Evolutionary conservation across 2,329 filamentous ascomycete genomes (phyloP).

Genomic region (Fusarium dlaminii): DNA sequence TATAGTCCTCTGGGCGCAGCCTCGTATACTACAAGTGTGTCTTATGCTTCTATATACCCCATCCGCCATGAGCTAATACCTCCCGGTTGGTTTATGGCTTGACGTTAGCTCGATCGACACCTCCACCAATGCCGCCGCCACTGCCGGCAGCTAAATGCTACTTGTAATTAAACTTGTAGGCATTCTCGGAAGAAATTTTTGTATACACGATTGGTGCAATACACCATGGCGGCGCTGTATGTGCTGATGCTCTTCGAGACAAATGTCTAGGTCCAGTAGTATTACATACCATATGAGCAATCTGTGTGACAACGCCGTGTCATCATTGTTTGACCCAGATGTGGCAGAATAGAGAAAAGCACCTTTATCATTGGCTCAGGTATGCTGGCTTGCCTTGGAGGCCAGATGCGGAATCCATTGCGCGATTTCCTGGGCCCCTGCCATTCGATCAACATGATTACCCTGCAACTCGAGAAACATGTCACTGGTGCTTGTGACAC

Average conservation of each 20-base stretch:
- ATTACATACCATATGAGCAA: not conserved
- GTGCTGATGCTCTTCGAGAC: not conserved
- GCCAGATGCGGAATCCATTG: not conserved
- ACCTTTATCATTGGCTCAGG: not conserved
- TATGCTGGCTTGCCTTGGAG: not conserved
- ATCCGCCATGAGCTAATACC: no score
- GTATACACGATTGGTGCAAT: not conserved
- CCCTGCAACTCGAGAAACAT: not conserved
- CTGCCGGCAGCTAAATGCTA: not conserved
- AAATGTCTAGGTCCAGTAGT: not conserved
- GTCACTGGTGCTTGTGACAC: not conserved
- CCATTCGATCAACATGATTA: not conserved
- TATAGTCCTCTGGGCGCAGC: no score
- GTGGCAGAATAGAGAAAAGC: not conserved
- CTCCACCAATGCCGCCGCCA: not conserved
- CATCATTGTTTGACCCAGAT: not conserved
- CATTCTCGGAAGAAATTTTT: not conserved
- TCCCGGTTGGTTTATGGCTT: not conserved
- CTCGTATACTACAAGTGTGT: no score
- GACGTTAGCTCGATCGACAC: not conserved
- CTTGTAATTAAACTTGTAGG: not conserved
- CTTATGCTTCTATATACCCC: no score
- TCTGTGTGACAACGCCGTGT: not conserved
- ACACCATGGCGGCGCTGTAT: no score
- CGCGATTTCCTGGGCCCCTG: not conserved